Evolutionary conservation across 345 rosid species (phyloP).

Genomic region (Eucalyptus brandiana): DNA sequence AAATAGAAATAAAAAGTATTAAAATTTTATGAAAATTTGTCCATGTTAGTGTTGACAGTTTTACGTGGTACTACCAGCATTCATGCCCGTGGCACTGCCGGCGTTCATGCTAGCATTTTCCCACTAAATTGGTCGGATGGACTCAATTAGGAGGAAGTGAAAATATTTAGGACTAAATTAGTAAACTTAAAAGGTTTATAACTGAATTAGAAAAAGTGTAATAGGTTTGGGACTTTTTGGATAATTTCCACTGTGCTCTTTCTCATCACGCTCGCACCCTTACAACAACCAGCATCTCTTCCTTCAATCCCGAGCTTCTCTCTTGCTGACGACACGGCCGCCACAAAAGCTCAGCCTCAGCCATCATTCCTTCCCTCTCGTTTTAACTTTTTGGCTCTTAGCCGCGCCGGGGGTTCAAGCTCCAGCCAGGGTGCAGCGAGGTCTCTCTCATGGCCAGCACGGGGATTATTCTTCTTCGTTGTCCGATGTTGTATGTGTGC

Average conservation of each 20-base stretch:
- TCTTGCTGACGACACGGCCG: not conserved
- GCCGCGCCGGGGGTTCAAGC: not conserved
- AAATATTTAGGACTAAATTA: accelerated
- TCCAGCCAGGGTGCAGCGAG: not conserved
- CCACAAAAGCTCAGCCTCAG: conserved; percentile 4
- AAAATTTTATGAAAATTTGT: too few relatives aligned
- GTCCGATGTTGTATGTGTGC: not conserved
- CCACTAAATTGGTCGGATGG: accelerated
- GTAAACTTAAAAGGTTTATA: too few relatives aligned
- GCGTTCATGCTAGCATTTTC: accelerated
- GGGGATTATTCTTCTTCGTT: not conserved
- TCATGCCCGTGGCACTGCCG: accelerated
- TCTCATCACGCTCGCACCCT: too few relatives aligned
- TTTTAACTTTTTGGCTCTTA: not conserved
- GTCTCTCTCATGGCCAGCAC: not conserved
- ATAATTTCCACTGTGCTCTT: too few relatives aligned
- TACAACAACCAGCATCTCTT: not conserved
- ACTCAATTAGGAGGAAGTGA: too few relatives aligned
- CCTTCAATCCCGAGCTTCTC: not conserved
- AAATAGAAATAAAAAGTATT: too few relatives aligned
- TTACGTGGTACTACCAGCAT: accelerated
- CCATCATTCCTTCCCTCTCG: not conserved
- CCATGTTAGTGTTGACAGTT: accelerated
- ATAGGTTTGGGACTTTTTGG: accelerated
- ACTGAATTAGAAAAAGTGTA: accelerated